phyloP scores from a whole-genome alignment of 805 yeast species.

The Zygosaccharomyces gambellarensis region DNA sequence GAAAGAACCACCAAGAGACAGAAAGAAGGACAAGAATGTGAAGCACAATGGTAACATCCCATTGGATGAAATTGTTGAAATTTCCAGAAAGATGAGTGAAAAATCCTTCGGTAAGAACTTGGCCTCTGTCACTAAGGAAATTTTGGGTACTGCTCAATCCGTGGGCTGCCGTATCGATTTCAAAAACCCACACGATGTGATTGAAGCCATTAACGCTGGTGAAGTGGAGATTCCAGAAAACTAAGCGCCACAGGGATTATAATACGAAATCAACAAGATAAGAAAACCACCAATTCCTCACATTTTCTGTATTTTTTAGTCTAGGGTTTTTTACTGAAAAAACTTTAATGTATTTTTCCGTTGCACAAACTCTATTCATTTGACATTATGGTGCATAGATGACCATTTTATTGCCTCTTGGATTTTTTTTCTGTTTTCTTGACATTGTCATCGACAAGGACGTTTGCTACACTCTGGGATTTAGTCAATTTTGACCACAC shows the following conservation, averaged over 20 bases:
- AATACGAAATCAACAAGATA: slow-evolving; percentile 12
- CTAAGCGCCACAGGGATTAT: slow-evolving; percentile 30
- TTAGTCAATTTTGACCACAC: slow-evolving; percentile 48
- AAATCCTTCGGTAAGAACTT: slow-evolving; percentile 97
- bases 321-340: slow-evolving; percentile 28
- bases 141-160: slow-evolving; percentile 99
- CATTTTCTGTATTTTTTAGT: slow-evolving; percentile 30
- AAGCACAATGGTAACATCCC: slow-evolving; percentile 99
- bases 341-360: slow-evolving; percentile 23
- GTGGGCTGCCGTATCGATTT: slow-evolving; percentile 99
- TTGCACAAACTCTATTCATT: slow-evolving; percentile 12
- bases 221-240: slow-evolving; percentile 67
- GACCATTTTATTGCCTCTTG: slow-evolving; percentile 5
- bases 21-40: slow-evolving; percentile 99
- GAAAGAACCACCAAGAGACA: slow-evolving; percentile 99
- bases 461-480: slow-evolving; percentile 90
- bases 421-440: not conserved
- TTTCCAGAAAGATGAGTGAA: slow-evolving; percentile 96
- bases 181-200: slow-evolving; percentile 98
- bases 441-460: not conserved
- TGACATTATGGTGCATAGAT: not conserved
- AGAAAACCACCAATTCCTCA: slow-evolving; percentile 23
- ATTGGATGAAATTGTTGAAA: slow-evolving; percentile 91
- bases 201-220: slow-evolving; percentile 97
- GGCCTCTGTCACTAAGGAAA: slow-evolving; percentile 96